Evolutionary conservation across 2,329 filamentous ascomycete species (phyloP).

Genomic region (Epichloe baconii): DNA sequence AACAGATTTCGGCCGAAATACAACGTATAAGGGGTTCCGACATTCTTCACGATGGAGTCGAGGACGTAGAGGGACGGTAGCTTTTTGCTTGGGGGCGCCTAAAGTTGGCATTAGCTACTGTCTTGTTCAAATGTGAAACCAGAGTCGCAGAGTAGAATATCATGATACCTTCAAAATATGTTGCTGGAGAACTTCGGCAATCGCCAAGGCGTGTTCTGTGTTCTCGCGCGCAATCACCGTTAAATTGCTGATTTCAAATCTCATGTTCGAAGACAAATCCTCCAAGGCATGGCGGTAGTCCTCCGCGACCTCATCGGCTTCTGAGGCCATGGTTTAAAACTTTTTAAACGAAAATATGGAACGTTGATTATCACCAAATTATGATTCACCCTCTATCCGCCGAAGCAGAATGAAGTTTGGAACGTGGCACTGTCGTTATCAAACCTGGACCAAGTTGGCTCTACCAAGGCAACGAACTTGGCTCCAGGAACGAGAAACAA

Average conservation of each 20-base stretch:
- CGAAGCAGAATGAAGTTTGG: neutral
- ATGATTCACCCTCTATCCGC: slow-evolving; percentile 1
- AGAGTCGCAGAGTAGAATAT: neutral
- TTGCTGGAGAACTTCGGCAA: slow-evolving; percentile 78
- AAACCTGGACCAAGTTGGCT: slow-evolving; percentile 1
- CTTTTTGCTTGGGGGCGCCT: slow-evolving; percentile 83
- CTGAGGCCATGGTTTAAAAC: slow-evolving; percentile 31
- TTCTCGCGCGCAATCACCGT: slow-evolving; percentile 97
- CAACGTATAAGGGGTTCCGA: slow-evolving; percentile 91
- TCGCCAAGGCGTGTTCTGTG: slow-evolving; percentile 86
- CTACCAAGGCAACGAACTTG: neutral
- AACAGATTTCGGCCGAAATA: slow-evolving; percentile 89
- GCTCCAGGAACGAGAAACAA: neutral
- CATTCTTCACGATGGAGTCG: slow-evolving; percentile 97
- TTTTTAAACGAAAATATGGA: slow-evolving; percentile 3
- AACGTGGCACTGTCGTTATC: slow-evolving; percentile 3
- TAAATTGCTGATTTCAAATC: slow-evolving; percentile 92
- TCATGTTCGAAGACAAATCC: slow-evolving; percentile 80
- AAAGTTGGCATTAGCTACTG: slow-evolving; percentile 24
- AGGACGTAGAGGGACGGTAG: slow-evolving; percentile 93
- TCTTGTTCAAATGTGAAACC: neutral
- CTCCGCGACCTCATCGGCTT: slow-evolving; percentile 75
- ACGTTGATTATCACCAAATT: slow-evolving; percentile 1
- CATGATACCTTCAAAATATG: slow-evolving; percentile 80
- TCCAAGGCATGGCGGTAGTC: slow-evolving; percentile 91